phyloP scores from a whole-genome alignment of 768 basidiomycete genomes.

The Amanita jacksonii region DNA sequence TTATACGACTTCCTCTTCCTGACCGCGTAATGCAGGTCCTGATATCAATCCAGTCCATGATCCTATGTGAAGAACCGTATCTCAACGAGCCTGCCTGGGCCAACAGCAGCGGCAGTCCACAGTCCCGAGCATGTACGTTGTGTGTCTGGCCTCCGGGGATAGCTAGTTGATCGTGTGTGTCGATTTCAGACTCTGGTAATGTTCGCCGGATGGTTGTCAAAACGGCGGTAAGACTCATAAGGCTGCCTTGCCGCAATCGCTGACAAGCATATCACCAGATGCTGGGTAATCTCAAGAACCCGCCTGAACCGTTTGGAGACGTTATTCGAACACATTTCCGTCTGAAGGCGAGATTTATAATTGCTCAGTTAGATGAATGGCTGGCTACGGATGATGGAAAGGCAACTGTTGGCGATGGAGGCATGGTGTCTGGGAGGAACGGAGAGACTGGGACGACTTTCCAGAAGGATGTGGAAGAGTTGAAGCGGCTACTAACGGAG shows the following conservation, averaged over 20 bases:
- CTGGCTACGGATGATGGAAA: conserved; percentile 66
- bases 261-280: conserved; percentile 38
- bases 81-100: conserved; percentile 92
- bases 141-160: conserved; percentile 3
- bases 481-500: conserved; percentile 49
- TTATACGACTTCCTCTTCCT: background rate
- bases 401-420: conserved; percentile 46
- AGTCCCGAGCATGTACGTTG: conserved; percentile 67
- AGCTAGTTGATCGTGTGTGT: background rate
- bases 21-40: conserved; percentile 51
- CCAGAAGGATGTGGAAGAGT: conserved; percentile 59
- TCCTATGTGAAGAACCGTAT: conserved; percentile 89
- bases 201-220: conserved; percentile 87
- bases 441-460: conserved; percentile 42
- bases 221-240: conserved; percentile 54
- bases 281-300: conserved; percentile 72
- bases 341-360: conserved; percentile 66
- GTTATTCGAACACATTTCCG: conserved; percentile 88
- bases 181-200: conserved; percentile 74
- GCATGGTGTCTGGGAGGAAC: conserved; percentile 19
- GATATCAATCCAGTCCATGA: conserved; percentile 95
- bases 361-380: conserved; percentile 74
- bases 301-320: conserved; percentile 80
- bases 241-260: background rate
- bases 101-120: conserved; percentile 56